phyloP scores from a whole-genome alignment of 352 stramenopile genomes.

The Globisporangium parvum region DNA sequence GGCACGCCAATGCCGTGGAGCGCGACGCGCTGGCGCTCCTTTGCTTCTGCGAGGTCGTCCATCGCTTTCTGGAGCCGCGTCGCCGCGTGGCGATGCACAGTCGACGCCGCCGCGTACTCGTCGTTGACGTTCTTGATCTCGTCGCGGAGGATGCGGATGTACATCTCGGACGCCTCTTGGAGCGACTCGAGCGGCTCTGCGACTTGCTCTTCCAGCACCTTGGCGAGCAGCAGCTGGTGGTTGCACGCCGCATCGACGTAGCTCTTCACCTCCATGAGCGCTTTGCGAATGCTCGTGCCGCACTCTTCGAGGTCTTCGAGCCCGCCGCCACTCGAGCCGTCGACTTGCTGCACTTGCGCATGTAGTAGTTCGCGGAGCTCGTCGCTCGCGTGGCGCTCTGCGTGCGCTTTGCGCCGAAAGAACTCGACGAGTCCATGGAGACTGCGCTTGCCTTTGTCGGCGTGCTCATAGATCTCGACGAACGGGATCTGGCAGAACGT shows the following conservation, averaged over 20 bases:
- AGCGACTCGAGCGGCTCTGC: slow-evolving; percentile 70
- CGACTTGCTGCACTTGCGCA: slow-evolving; percentile 8
- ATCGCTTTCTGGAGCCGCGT: slow-evolving; percentile 24
- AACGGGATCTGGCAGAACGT: slow-evolving; percentile 87
- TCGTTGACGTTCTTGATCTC: slow-evolving; percentile 77
- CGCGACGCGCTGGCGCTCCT: slow-evolving; percentile 52
- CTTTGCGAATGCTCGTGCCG: slow-evolving; percentile 53
- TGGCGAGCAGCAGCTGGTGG: slow-evolving; percentile 66
- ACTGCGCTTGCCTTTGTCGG: slow-evolving; percentile 70
- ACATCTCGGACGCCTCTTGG: slow-evolving; percentile 65
- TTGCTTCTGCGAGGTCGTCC: slow-evolving; percentile 46
- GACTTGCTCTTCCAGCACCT: slow-evolving; percentile 81
- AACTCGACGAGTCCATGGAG: slow-evolving; percentile 67
- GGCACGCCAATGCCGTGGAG: slow-evolving; percentile 78
- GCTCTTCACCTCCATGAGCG: slow-evolving; percentile 50
- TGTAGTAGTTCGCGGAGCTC: slow-evolving; percentile 51
- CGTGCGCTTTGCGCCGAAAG: slow-evolving; percentile 58
- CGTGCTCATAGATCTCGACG: slow-evolving; percentile 69
- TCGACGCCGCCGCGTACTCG: slow-evolving; percentile 45
- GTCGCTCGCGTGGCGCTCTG: slow-evolving; percentile 52
- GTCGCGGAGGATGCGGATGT: slow-evolving; percentile 72
- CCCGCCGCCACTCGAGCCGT: slow-evolving; percentile 8
- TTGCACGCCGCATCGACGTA: slow-evolving; percentile 57
- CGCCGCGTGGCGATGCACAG: slow-evolving; percentile 29
- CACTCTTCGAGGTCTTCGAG: slow-evolving; percentile 67